phyloP scores from a whole-genome alignment of 164 flowering plant genomes.

The Kalanchoe fedtschenkoi region DNA sequence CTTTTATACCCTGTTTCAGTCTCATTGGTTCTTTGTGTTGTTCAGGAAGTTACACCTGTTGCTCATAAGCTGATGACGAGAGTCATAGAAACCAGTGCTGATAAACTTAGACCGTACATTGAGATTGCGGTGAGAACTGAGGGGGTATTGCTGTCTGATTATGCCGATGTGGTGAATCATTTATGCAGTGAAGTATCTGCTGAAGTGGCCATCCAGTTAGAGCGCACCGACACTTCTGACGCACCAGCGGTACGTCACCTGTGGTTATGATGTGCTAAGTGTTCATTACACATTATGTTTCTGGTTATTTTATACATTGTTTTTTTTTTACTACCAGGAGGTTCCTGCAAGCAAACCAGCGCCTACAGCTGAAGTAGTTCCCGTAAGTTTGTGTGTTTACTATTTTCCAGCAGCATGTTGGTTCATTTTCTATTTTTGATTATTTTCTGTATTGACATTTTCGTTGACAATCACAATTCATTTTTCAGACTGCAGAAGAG shows the following conservation, averaged over 20 bases:
- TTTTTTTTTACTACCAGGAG: neutral
- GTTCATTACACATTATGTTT: neutral
- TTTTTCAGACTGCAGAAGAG: constrained; percentile 15
- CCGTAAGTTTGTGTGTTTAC: neutral
- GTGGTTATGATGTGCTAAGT: neutral
- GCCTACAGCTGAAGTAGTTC: neutral
- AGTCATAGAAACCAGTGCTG: constrained; percentile 47
- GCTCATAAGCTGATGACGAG: constrained; percentile 57
- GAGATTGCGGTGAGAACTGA: constrained; percentile 33
- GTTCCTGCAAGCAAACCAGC: neutral
- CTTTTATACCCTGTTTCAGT: neutral
- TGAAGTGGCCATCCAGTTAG: constrained; percentile 21
- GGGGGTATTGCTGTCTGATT: constrained; percentile 38
- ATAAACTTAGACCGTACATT: constrained; percentile 58
- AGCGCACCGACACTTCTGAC: constrained; percentile 19
- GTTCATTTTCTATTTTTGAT: neutral
- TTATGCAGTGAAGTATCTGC: constrained; percentile 35
- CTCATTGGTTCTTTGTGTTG: neutral
- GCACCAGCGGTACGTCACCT: constrained; percentile 30
- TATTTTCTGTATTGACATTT: neutral
- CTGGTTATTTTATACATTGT: neutral
- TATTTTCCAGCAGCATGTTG: neutral
- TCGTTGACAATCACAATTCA: neutral
- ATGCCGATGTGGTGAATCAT: constrained; percentile 39
- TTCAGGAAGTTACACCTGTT: constrained; percentile 52